Evolutionary conservation across 2,329 filamentous ascomycete species (phyloP).

Genomic region (Fusarium caatingaense): DNA sequence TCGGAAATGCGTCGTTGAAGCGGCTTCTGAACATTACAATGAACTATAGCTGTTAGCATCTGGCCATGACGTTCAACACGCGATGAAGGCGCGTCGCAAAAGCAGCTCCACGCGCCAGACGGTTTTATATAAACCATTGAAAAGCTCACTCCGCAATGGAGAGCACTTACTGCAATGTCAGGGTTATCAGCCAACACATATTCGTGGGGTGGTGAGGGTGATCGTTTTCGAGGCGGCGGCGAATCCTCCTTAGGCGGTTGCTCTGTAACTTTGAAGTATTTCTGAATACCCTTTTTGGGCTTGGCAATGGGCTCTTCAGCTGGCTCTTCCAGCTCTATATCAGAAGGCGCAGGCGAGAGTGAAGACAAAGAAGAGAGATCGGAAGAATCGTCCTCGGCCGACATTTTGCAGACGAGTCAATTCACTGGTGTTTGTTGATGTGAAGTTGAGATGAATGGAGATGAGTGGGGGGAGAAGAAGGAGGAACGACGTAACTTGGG

Average conservation of each 20-base stretch:
- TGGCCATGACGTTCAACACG: slow-evolving; percentile 54
- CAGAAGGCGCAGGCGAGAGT: slow-evolving; percentile 58
- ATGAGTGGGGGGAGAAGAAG: slow-evolving; percentile 49
- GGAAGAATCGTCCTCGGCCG: slow-evolving; percentile 71
- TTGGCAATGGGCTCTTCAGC: slow-evolving; percentile 54
- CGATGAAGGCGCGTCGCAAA: slow-evolving; percentile 64
- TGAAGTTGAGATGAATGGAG: slow-evolving; percentile 44
- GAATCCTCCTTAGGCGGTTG: slow-evolving; percentile 67
- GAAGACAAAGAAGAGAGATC: slow-evolving; percentile 70
- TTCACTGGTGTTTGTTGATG: slow-evolving; percentile 43
- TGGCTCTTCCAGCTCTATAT: slow-evolving; percentile 63
- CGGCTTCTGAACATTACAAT: slow-evolving; percentile 98
- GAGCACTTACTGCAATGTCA: slow-evolving; percentile 84
- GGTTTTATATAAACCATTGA: slow-evolving; percentile 41
- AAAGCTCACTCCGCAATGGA: not conserved
- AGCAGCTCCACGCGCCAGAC: slow-evolving; percentile 53
- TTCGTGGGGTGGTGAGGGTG: slow-evolving; percentile 90
- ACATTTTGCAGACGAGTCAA: slow-evolving; percentile 58
- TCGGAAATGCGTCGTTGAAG: slow-evolving; percentile 89
- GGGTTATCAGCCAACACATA: slow-evolving; percentile 89
- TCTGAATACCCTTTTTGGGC: slow-evolving; percentile 69
- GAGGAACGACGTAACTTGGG: slow-evolving; percentile 48
- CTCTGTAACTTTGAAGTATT: slow-evolving; percentile 72
- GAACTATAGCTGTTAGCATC: slow-evolving; percentile 72
- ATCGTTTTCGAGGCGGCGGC: slow-evolving; percentile 79